Evolutionary conservation across 1,284 basidiomycete species (phyloP), one percentile per base, ranked within the genome.

Genomic region (Cryptococcus hybrid): DNA sequence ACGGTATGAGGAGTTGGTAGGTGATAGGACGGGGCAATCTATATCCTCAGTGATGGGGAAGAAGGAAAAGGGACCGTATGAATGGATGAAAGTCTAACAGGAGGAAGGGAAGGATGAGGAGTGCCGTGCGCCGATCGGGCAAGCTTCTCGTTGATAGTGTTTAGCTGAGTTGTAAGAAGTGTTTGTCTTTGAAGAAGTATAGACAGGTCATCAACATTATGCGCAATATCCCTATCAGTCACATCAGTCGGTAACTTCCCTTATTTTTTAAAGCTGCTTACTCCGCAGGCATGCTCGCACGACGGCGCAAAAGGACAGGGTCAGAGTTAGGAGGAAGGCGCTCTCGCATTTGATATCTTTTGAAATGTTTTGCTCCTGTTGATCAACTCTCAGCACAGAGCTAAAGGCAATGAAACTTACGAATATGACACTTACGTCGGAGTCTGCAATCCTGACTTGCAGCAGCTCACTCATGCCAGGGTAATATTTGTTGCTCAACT

Each of bases 401-500:
- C 40, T 42, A 11, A 42, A 42, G 40, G 12, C 40, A 3, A 42
- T 42, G 11, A 15, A 15, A 15, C 40, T 12, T 15, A 11, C 9
- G 7, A 13, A 11, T 39, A 30, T 5, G 12, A 50, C 11, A 50
- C 70, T 56, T 38, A 73, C 73, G 48, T 73, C 70, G 2, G 70
- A 72, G 56, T 75, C 73, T 8, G 73, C 67, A 44, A 75, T 71
- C 39, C 73, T 61, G 24, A 70, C 69, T 51, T 71, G 68, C 3
- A 75, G 51, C 7, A 51, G 51, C 48, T 66, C 63, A 37, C 64
- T 59, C 57, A 63, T 65, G 8, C 64, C 64, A 12, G 58, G 63
- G 35, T 58, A 61, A 13, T 59, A 46, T 18, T 62, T 64, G 37
- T 62, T 62, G 39, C 70, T 67, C 43, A 73, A 66, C 73, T 71